These are phyloP conservation scores for Lolium multiflorum DNA, from an alignment of 176 grass and related monocot genomes.

Conservation along the genomic window DNA sequence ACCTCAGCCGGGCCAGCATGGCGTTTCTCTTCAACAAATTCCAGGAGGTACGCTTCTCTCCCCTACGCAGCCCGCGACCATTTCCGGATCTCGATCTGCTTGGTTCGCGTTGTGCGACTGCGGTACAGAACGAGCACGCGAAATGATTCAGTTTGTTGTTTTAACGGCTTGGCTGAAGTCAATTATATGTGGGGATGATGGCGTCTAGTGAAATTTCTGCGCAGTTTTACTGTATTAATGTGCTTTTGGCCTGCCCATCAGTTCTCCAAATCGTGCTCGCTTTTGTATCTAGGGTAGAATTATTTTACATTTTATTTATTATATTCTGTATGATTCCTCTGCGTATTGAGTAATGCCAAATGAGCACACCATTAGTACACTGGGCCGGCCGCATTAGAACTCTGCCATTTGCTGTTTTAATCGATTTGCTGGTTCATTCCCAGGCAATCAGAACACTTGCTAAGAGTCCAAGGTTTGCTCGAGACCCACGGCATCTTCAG, in stretches of 20 bases:
- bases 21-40: slow-evolving; percentile 77
- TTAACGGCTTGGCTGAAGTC: neutral
- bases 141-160: too few species aligned
- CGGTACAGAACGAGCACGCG: neutral
- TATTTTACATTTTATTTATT: neutral
- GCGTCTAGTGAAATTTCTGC: neutral
- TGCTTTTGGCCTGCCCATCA: neutral
- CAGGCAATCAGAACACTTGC: slow-evolving; percentile 73
- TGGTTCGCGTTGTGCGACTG: neutral
- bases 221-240: neutral
- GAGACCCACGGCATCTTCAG: slow-evolving; percentile 88
- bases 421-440: slow-evolving; percentile 22
- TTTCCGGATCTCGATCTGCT: slow-evolving; percentile 41
- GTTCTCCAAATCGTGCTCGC: neutral
- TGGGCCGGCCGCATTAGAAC: slow-evolving; percentile 18
- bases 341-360: neutral
- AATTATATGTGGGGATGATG: neutral
- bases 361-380: neutral
- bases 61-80: neutral
- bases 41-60: slow-evolving; percentile 48
- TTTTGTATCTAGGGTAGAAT: neutral
- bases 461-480: slow-evolving; percentile 69
- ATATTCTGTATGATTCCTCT: neutral
- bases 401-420: slow-evolving; percentile 5
- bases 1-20: slow-evolving; percentile 41